Percentiles rank a stretch among this genome's conserved stretches.
Evolutionary conservation across 1,139 yeast species (phyloP).

Genomic region (Petasospora rhodanensis): DNA sequence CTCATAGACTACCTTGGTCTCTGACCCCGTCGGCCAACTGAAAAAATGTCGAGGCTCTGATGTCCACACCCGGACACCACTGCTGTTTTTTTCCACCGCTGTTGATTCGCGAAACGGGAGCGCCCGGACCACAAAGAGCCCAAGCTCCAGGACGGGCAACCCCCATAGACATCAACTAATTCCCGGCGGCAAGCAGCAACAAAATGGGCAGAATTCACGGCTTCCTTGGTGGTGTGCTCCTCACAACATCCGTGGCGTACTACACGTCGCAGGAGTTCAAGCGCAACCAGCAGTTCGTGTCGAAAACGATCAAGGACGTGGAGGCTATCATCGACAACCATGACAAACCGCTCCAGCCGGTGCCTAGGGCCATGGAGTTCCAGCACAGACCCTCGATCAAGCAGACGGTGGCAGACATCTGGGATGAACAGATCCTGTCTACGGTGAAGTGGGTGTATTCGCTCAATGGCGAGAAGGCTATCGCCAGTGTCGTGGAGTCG

Average conservation of each 20-base stretch:
- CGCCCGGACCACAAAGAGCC: no score
- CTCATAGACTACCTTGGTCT: no score
- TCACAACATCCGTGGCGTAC: constrained; percentile 62
- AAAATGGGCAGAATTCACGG: constrained; percentile 64
- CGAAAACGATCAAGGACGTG: constrained; percentile 45
- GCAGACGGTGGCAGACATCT: constrained; percentile 73
- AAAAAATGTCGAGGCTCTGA: no score
- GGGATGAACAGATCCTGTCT: constrained; percentile 73
- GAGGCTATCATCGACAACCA: constrained; percentile 46
- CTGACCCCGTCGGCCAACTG: no score
- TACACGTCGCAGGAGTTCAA: constrained; percentile 58
- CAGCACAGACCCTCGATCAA: constrained; percentile 40
- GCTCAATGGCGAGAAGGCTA: constrained; percentile 44
- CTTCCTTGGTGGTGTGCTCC: constrained; percentile 56
- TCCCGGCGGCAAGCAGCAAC: background rate
- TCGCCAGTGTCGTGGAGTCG: constrained; percentile 37
- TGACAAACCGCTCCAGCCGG: constrained; percentile 38
- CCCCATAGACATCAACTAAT: no score
- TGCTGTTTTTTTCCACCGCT: no score
- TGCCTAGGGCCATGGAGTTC: constrained; percentile 36
- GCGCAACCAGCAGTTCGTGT: constrained; percentile 42
- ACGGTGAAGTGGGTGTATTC: constrained; percentile 64
- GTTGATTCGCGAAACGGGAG: no score
- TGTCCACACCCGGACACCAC: constrained; percentile 7
- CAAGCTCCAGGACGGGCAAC: no score